phyloP scores from a whole-genome alignment of 257 asterid genomes.

The Avicennia marina region DNA sequence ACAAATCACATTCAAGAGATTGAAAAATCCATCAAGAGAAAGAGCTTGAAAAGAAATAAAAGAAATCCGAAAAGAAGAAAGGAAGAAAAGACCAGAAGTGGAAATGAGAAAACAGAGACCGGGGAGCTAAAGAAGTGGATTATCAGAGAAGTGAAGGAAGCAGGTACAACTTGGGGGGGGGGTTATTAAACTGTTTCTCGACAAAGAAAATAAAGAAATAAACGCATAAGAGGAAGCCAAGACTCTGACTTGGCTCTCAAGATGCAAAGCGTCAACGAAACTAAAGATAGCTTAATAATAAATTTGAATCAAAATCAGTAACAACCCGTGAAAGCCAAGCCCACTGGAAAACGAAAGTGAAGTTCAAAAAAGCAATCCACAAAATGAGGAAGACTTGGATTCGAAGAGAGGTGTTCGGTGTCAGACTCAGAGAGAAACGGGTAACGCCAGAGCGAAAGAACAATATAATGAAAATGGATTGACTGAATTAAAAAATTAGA shows the following conservation, averaged over 20 bases:
- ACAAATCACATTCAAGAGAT: conserved; percentile 21
- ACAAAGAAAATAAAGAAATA: conserved; percentile 19
- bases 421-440: conserved; percentile 32
- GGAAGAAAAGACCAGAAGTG: conserved; percentile 1
- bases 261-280: conserved; percentile 15
- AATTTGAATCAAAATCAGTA: conserved; percentile 49
- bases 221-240: conserved; percentile 21
- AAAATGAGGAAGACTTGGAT: conserved; percentile 46
- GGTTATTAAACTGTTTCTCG: conserved; percentile 9
- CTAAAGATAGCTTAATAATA: conserved; percentile 27
- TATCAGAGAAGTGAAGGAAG: conserved; percentile 16
- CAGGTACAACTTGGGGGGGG: conserved; percentile 9
- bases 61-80: background rate
- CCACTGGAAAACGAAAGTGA: conserved; percentile 30
- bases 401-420: conserved; percentile 72
- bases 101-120: too few relatives aligned
- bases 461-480: conserved; percentile 12
- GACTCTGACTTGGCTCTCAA: too few relatives aligned
- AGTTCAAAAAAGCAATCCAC: conserved; percentile 17
- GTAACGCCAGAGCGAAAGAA: background rate
- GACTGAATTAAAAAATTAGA: background rate
- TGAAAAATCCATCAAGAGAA: conserved; percentile 25
- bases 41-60: too few relatives aligned
- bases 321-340: conserved; percentile 43
- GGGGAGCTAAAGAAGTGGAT: too few relatives aligned